phyloP scores from a whole-genome alignment of 139 green algal genomes.

The Tetradesmus lagerheimii region DNA sequence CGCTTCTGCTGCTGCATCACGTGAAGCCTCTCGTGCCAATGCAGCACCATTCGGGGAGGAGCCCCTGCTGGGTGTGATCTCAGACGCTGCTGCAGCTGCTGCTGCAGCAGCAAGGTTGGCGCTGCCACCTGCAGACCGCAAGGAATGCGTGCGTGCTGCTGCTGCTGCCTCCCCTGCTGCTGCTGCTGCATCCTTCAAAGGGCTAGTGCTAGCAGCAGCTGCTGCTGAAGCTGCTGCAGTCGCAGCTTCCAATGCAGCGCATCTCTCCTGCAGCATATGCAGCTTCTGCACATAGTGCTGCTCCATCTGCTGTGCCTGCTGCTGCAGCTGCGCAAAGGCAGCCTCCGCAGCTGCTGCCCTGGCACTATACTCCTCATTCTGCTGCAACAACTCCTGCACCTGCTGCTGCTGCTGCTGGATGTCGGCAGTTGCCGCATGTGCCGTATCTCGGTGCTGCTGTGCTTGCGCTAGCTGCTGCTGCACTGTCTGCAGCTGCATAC shows the following conservation, averaged over 20 bases:
- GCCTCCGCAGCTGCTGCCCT: background rate
- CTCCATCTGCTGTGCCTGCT: constrained; percentile 7
- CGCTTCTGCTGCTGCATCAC: background rate
- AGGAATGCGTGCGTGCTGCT: background rate
- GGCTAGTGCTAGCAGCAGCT: background rate
- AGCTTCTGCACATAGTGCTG: constrained; percentile 8
- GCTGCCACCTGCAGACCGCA: background rate
- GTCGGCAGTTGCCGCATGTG: background rate
- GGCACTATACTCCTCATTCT: background rate
- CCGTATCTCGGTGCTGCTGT: background rate
- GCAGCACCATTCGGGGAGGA: background rate
- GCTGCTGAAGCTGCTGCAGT: background rate
- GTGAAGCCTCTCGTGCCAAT: background rate
- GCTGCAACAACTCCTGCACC: constrained; percentile 10
- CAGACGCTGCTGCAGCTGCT: background rate
- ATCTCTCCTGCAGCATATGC: background rate
- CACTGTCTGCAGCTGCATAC: background rate
- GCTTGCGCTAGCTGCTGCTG: background rate
- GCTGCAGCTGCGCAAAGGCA: constrained; percentile 3
- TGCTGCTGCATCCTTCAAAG: background rate
- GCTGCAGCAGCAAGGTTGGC: background rate
- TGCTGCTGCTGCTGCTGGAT: constrained; percentile 27
- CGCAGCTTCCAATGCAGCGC: background rate
- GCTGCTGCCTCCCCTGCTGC: background rate
- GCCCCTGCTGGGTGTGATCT: background rate